phyloP scores from a whole-genome alignment of 2,329 filamentous ascomycete species.

The Calonectria multiphialidica region DNA sequence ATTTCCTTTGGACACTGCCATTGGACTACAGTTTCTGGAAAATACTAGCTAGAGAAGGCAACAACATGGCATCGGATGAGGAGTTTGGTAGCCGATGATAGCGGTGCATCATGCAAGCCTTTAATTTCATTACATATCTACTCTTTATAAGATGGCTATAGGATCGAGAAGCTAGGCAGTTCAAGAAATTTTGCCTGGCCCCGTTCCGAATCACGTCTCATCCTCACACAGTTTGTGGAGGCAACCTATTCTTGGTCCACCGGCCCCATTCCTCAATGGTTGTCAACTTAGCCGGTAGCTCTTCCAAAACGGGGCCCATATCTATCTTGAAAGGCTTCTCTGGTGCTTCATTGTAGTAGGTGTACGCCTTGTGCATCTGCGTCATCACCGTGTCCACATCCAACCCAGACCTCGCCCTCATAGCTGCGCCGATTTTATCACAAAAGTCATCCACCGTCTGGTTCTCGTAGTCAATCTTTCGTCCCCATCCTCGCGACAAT shows the following conservation, averaged over 20 bases:
- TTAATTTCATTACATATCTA: no score
- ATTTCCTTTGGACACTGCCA: no score
- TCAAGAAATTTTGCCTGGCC: background rate
- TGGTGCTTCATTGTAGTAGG: slow-evolving; percentile 53
- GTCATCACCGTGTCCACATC: slow-evolving; percentile 49
- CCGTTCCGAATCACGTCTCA: no score
- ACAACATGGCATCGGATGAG: no score
- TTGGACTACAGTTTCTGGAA: no score
- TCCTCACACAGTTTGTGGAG: background rate
- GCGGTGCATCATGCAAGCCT: no score
- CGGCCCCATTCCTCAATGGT: slow-evolving; percentile 1
- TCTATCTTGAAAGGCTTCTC: slow-evolving; percentile 53
- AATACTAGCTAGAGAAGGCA: no score
- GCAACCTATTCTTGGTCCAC: background rate
- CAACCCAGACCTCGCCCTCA: slow-evolving; percentile 41
- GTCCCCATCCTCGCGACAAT: background rate
- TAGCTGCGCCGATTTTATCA: background rate
- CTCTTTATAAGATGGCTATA: background rate
- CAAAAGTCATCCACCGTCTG: background rate
- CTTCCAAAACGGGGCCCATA: slow-evolving; percentile 45
- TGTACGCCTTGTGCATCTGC: slow-evolving; percentile 56
- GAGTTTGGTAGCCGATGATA: no score
- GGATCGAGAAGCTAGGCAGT: background rate
- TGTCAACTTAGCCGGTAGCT: background rate
- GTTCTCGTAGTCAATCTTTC: background rate